These are phyloP conservation scores for Aplosporella prunicola DNA, from an alignment of 2,329 filamentous ascomycete genomes.

Conservation along the genomic window DNA sequence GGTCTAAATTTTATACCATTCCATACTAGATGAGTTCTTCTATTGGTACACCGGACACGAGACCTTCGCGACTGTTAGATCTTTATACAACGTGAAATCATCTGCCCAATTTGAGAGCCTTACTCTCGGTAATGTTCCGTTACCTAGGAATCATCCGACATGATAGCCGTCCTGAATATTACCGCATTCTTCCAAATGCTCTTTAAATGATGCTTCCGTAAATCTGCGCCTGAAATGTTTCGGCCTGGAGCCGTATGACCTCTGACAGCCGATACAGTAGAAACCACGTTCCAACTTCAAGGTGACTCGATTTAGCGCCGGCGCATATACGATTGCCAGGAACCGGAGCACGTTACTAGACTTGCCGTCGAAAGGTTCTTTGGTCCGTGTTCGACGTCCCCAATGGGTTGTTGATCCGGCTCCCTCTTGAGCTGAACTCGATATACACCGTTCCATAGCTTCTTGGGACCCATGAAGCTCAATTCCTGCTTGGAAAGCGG, in stretches of 20 bases:
- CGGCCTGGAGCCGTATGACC: not conserved
- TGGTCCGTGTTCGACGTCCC: slow-evolving; percentile 7
- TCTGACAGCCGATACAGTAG: slow-evolving; percentile 8
- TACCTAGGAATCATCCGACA: no score
- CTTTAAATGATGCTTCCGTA: not conserved
- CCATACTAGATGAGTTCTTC: no score
- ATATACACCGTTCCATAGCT: slow-evolving; percentile 11
- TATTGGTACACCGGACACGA: no score
- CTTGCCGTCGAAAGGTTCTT: slow-evolving; percentile 7
- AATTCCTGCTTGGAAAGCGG: slow-evolving; percentile 12
- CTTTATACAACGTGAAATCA: no score
- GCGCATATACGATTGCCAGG: slow-evolving; percentile 14
- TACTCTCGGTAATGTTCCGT: no score
- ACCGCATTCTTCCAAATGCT: not conserved
- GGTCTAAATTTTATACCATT: no score
- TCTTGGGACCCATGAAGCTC: slow-evolving; percentile 12
- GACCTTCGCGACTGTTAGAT: no score
- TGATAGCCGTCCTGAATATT: not conserved
- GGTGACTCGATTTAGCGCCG: slow-evolving; percentile 10
- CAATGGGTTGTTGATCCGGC: not conserved
- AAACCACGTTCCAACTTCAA: slow-evolving; percentile 9
- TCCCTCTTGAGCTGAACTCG: slow-evolving; percentile 4
- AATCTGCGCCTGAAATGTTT: not conserved
- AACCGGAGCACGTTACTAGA: slow-evolving; percentile 12
- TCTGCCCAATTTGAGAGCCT: no score